Evolutionary conservation across 2,329 filamentous ascomycete genomes (phyloP).

Genomic region (Exophiala bonariae): DNA sequence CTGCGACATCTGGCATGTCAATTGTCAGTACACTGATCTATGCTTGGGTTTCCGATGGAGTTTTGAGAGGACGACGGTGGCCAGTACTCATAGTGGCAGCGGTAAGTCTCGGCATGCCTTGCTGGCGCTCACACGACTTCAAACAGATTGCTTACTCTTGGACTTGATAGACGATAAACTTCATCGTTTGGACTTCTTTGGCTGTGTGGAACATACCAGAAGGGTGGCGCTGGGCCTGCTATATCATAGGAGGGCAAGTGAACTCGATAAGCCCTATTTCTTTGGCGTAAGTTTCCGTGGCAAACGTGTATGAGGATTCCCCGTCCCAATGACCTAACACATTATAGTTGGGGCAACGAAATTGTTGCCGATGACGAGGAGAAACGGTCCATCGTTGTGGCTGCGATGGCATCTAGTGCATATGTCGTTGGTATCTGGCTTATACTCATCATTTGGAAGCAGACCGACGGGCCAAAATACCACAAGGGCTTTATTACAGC

Average conservation of each 20-base stretch:
- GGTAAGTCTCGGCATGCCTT: too few relatives aligned
- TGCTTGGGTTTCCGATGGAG: slow-evolving; percentile 19
- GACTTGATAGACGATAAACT: slow-evolving; percentile 33
- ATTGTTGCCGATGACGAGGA: slow-evolving; percentile 59
- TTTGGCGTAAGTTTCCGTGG: slow-evolving; percentile 43
- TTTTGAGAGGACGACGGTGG: slow-evolving; percentile 2
- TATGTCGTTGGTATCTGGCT: slow-evolving; percentile 70
- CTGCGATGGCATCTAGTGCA: slow-evolving; percentile 66
- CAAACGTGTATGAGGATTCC: not conserved
- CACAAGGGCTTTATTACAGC: slow-evolving; percentile 50
- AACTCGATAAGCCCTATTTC: slow-evolving; percentile 47
- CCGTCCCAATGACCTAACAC: not conserved
- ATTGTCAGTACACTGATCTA: slow-evolving; percentile 19
- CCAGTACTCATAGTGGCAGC: not conserved
- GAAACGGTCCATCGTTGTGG: slow-evolving; percentile 65
- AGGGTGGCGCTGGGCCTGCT: slow-evolving; percentile 64
- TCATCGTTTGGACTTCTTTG: slow-evolving; percentile 44
- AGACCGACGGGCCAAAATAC: slow-evolving; percentile 60
- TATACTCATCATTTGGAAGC: slow-evolving; percentile 57
- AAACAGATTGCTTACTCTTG: not conserved
- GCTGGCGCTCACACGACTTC: too few relatives aligned
- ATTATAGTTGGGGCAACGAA: slow-evolving; percentile 48
- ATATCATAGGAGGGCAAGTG: slow-evolving; percentile 51
- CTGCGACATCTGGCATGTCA: slow-evolving; percentile 12
- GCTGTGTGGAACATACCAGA: slow-evolving; percentile 50